Evolutionary conservation across 75 land plant genomes (phyloP), one percentile per base, ranked within the genome.

Genomic region (Gnetum montanum): DNA sequence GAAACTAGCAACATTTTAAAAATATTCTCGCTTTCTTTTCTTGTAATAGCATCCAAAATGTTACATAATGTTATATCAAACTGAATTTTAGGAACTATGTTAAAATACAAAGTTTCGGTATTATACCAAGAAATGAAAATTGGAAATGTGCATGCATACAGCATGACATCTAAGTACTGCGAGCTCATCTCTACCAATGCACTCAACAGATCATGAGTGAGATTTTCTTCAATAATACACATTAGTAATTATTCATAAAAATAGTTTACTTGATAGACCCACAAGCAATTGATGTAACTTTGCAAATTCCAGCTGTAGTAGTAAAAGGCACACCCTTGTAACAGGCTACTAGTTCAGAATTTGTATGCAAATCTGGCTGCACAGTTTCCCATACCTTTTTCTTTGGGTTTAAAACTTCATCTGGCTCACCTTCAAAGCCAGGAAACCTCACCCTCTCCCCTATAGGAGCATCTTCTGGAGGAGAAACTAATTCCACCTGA

Each of bases 301-400:
- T 86, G 78, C 99, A 94, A 25, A 83, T 68, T 33, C 99, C 99
- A 31, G 80, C 76, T 4, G 91, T 63, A 20, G 96, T 90, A 4
- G 91, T 83, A 64, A 94, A 81, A 4, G 96, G 91, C 28, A 74
- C 75, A 35, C 72, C 88, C 49, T 90, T 90, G 68, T 77, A 94
- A 40, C 75, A 49, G 2, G 96, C 96, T 13, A 90, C 78, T 45
- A 83, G 75, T 4, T 86, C 75, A 31, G 31, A 40, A 31, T 71
- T 61, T 3, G 91, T 83, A 34, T 59, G 69, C 38, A 94, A 54
- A 61, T 90, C 92, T 0, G 72, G 65, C 44, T 94, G 99, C 44
- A 94, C 62, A 11, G 77, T 75, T 57, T 89, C 99, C 96, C 96
- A 94, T 1, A 89, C 66, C 62, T 94, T 94, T 73, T 84, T 83